Conservation (phyloP, 805 yeast genomes). For the Cyberlindnera mississippiensis region DNA sequence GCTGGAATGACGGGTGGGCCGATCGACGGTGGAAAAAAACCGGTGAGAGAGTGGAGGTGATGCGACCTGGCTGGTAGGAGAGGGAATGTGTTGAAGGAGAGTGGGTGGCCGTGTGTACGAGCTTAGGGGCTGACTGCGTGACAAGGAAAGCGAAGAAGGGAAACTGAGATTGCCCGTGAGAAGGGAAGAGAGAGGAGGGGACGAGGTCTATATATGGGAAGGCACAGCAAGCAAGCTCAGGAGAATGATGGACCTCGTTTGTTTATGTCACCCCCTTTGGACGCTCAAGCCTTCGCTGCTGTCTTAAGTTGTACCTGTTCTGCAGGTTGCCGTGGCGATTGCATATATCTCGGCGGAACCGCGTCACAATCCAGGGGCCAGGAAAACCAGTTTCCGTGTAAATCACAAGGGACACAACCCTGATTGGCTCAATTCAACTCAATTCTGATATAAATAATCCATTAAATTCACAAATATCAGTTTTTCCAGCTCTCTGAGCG, state of each 20-base stretch:
- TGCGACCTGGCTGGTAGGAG: not conserved
- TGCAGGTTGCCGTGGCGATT: not conserved
- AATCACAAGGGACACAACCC: too few relatives aligned
- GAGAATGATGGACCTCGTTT: conserved; percentile 4
- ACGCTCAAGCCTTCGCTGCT: not conserved
- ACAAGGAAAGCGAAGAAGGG: not conserved
- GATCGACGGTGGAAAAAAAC: too few relatives aligned
- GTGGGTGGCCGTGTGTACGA: too few relatives aligned
- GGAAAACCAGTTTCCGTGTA: too few relatives aligned
- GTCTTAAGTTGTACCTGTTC: not conserved
- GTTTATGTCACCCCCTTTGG: conserved; percentile 5
- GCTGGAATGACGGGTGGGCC: too few relatives aligned
- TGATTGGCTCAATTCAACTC: too few relatives aligned
- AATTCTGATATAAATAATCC: too few relatives aligned
- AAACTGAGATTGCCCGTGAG: not conserved
- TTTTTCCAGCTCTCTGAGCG: too few relatives aligned
- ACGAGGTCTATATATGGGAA: conserved; percentile 5
- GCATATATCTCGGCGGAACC: not conserved
- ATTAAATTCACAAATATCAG: too few relatives aligned
- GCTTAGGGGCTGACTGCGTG: not conserved
- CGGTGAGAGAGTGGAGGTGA: too few relatives aligned
- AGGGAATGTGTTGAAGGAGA: not conserved
- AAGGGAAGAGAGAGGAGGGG: not conserved
- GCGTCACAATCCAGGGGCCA: not conserved
- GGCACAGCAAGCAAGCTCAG: not conserved